Conservation (phyloP, 768 basidiomycete species). For the Suillus cothurnatus region DNA sequence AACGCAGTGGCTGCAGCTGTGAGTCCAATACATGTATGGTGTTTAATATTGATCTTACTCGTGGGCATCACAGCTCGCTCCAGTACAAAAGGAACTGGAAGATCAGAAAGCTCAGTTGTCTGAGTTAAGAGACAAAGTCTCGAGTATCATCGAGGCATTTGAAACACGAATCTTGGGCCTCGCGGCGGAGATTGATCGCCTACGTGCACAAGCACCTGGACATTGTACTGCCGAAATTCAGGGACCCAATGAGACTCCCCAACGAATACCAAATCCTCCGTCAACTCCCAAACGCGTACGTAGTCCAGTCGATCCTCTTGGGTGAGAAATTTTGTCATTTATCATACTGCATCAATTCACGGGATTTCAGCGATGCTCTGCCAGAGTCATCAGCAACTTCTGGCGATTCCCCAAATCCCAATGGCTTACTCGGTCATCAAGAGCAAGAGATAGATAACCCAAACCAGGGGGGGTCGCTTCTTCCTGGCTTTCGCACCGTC, state of each 20-base stretch:
- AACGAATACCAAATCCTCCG: slow-evolving; percentile 32
- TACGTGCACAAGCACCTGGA: slow-evolving; percentile 25
- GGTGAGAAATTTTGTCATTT: slow-evolving; percentile 20
- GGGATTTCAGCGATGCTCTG: slow-evolving; percentile 20
- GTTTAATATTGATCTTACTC: slow-evolving; percentile 9
- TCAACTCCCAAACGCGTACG: slow-evolving; percentile 37
- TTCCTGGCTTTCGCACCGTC: slow-evolving; percentile 44
- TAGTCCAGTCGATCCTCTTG: slow-evolving; percentile 29
- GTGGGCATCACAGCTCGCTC: slow-evolving; percentile 42
- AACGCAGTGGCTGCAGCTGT: slow-evolving; percentile 30
- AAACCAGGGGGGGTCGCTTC: slow-evolving; percentile 19
- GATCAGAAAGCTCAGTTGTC: slow-evolving; percentile 48
- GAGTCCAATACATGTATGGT: slow-evolving; percentile 15
- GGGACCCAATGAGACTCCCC: slow-evolving; percentile 14
- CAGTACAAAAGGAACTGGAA: slow-evolving; percentile 53
- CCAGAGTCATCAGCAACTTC: slow-evolving; percentile 21
- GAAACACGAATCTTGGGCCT: slow-evolving; percentile 42
- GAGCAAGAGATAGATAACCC: slow-evolving; percentile 15
- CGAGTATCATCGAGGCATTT: slow-evolving; percentile 31
- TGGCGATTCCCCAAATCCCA: slow-evolving; percentile 24
- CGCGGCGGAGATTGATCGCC: slow-evolving; percentile 35
- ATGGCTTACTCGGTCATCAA: slow-evolving; percentile 10
- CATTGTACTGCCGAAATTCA: slow-evolving; percentile 14
- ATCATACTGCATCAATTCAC: slow-evolving; percentile 16
- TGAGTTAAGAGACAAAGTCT: slow-evolving; percentile 33